These are phyloP conservation scores for Arthroderma sp. DNA, from an alignment of 2,329 filamentous ascomycete species.

Conservation along the genomic window DNA sequence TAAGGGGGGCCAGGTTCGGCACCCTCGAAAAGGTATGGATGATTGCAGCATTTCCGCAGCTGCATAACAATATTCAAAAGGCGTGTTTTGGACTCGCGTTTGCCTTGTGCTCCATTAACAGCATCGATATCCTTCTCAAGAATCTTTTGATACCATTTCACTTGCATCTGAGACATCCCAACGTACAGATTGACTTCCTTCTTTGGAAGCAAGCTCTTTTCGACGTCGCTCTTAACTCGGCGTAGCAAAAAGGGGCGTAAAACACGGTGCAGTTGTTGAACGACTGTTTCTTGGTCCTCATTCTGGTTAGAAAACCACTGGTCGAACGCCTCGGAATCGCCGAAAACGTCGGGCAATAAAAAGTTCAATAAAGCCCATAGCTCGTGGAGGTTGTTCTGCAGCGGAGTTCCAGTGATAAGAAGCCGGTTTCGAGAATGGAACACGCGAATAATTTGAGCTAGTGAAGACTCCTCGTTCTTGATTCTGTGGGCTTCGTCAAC, in stretches of 20 bases:
- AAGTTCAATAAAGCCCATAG: constrained; percentile 97
- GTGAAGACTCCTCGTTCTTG: constrained; percentile 96
- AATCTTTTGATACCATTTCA: constrained; percentile 99
- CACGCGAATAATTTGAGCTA: constrained; percentile 89
- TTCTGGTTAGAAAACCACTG: constrained; percentile 93
- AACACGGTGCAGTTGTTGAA: constrained; percentile 88
- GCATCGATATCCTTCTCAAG: constrained; percentile 98
- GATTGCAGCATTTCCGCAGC: constrained; percentile 95
- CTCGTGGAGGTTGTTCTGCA: constrained; percentile 97
- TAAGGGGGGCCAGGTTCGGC: constrained; percentile 95
- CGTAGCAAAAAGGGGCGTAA: constrained; percentile 86
- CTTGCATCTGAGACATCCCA: constrained; percentile 98
- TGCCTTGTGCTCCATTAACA: constrained; percentile 90
- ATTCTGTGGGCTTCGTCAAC: constrained; percentile 97
- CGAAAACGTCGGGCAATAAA: constrained; percentile 93
- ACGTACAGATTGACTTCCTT: constrained; percentile 96
- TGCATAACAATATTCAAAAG: constrained; percentile 99
- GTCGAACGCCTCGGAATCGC: constrained; percentile 90
- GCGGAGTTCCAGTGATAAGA: constrained; percentile 87
- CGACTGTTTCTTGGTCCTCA: constrained; percentile 84
- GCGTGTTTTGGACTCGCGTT: constrained; percentile 93
- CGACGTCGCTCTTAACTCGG: constrained; percentile 92
- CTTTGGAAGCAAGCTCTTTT: constrained; percentile 94
- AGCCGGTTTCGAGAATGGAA: constrained; percentile 93
- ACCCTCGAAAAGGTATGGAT: constrained; percentile 94